Conservation (phyloP, 2,329 filamentous ascomycete species). For the Raffaelea arxii region DNA sequence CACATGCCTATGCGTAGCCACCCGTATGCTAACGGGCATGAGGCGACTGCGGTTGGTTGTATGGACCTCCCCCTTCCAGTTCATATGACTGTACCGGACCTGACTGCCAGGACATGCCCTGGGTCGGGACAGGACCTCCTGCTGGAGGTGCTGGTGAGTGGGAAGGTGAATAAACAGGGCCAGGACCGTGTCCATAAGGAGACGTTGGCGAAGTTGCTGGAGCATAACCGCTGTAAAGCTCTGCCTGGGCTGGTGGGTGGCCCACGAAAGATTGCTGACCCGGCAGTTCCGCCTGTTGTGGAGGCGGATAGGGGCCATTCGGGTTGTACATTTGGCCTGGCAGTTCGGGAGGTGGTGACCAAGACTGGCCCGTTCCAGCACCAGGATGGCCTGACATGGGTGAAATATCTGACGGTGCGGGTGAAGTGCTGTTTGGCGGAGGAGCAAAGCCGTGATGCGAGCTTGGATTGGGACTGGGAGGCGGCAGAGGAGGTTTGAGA, state of each 20-base stretch:
- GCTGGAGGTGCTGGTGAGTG: too few relatives aligned
- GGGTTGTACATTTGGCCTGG: slow-evolving; percentile 12
- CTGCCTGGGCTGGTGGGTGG: slow-evolving; percentile 12
- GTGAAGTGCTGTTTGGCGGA: not conserved
- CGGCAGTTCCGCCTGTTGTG: slow-evolving; percentile 5
- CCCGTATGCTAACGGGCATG: too few relatives aligned
- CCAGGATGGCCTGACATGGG: slow-evolving; percentile 17
- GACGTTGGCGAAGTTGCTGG: too few relatives aligned
- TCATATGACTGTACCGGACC: too few relatives aligned
- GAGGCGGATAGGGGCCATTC: slow-evolving; percentile 10
- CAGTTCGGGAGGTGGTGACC: slow-evolving; percentile 16
- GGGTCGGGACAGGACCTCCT: too few relatives aligned
- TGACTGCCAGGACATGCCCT: too few relatives aligned
- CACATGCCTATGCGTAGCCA: too few relatives aligned
- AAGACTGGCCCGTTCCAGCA: slow-evolving; percentile 6
- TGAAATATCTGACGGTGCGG: slow-evolving; percentile 11
- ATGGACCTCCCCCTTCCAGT: too few relatives aligned
- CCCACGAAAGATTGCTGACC: slow-evolving; percentile 4
- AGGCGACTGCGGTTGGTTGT: too few relatives aligned
- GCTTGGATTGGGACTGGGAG: slow-evolving; percentile 21
- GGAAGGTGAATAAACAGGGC: too few relatives aligned
- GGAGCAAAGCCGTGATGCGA: slow-evolving; percentile 12
- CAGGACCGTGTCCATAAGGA: too few relatives aligned
- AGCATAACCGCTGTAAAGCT: slow-evolving; percentile 16
- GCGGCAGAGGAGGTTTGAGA: slow-evolving; percentile 10